A percentile compares a stretch with the other conserved stretches of the same genome.
These are phyloP conservation scores for Ploettnerulaceae sp. DNA, from an alignment of 2,329 filamentous ascomycete species.

Conservation along the genomic window DNA sequence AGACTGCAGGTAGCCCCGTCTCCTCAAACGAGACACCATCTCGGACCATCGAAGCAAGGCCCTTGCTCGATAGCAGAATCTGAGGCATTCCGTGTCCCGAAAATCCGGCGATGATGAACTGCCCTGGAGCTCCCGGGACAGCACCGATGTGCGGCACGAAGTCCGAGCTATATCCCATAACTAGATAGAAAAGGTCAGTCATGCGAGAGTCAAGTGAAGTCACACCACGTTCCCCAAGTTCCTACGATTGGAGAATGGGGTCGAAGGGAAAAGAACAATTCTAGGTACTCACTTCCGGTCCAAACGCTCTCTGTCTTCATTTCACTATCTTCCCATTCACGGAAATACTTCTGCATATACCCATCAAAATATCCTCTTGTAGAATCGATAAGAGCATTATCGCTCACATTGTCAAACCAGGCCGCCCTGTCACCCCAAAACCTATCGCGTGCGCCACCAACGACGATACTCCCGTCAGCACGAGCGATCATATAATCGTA, in stretches of 20 bases:
- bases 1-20: constrained; percentile 34
- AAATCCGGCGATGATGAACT: constrained; percentile 44
- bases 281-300: constrained; percentile 14
- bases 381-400: constrained; percentile 40
- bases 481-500: constrained; percentile 39
- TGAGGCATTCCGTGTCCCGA: constrained; percentile 47
- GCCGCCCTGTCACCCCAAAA: constrained; percentile 27
- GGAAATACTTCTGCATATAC: constrained; percentile 45
- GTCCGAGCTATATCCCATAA: constrained; percentile 40
- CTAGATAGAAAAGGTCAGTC: neutral
- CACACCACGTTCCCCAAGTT: no score
- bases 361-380: constrained; percentile 42
- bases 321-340: constrained; percentile 43
- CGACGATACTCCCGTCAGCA: constrained; percentile 29
- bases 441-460: constrained; percentile 37
- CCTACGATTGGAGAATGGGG: no score
- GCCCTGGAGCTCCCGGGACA: constrained; percentile 37
- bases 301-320: constrained; percentile 32
- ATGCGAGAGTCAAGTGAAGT: no score
- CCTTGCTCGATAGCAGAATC: constrained; percentile 39
- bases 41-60: constrained; percentile 38
- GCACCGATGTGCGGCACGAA: constrained; percentile 39
- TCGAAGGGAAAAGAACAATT: neutral
- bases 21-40: constrained; percentile 30
- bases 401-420: constrained; percentile 45